Evolutionary conservation across 2,329 filamentous ascomycete species (phyloP).

Genomic region (Fusarium sp.): DNA sequence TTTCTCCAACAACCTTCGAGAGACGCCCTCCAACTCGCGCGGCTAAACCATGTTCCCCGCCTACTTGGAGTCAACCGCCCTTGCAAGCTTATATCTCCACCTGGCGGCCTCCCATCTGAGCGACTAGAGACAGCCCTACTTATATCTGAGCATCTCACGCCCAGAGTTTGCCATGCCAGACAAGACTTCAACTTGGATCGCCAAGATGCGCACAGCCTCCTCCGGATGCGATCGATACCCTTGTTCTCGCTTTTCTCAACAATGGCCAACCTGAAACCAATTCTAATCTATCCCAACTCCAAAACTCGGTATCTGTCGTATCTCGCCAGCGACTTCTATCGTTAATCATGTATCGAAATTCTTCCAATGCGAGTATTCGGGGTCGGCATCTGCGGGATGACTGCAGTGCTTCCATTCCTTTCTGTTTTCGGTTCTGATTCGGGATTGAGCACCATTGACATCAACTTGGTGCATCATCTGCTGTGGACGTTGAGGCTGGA

Average conservation of each 20-base stretch:
- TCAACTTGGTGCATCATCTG: background rate
- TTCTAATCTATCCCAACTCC: background rate
- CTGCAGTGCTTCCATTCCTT: background rate
- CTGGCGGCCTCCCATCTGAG: slow-evolving; percentile 26
- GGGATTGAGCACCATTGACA: background rate
- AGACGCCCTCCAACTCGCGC: slow-evolving; percentile 10
- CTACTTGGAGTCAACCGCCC: background rate
- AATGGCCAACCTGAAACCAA: background rate
- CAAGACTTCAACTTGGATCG: background rate
- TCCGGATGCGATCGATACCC: background rate
- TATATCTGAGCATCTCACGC: slow-evolving; percentile 20
- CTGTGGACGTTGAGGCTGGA: background rate
- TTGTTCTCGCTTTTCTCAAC: background rate
- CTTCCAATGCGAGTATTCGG: background rate
- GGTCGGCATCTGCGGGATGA: background rate
- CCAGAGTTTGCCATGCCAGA: background rate
- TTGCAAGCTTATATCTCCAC: slow-evolving; percentile 21
- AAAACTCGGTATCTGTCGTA: background rate
- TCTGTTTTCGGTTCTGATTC: background rate
- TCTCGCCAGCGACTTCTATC: background rate
- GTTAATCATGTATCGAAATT: background rate
- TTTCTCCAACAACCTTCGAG: background rate
- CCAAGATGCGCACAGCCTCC: background rate
- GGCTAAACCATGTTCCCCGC: slow-evolving; percentile 17
- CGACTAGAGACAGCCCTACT: slow-evolving; percentile 12